Conservation (phyloP, 2,329 filamentous ascomycete species). For the Beauveria australis region DNA sequence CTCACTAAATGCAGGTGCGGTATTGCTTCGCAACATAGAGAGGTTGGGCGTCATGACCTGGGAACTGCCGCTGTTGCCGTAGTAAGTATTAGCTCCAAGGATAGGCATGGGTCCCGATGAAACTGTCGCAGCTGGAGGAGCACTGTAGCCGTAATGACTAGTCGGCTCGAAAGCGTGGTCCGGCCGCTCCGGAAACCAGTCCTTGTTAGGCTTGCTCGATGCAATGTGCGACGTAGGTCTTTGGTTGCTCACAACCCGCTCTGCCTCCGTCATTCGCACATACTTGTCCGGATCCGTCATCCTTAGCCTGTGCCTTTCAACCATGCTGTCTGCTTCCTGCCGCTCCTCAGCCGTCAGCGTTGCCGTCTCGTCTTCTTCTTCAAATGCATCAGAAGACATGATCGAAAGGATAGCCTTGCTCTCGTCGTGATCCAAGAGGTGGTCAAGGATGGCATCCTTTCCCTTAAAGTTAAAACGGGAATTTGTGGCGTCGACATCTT, state of each 20-base stretch:
- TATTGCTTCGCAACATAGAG: constrained; percentile 10
- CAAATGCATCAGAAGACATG: constrained; percentile 63
- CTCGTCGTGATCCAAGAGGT: constrained; percentile 31
- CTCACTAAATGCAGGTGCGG: neutral
- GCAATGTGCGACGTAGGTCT: neutral
- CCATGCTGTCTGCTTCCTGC: constrained; percentile 40
- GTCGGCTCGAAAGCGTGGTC: neutral
- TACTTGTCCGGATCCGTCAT: constrained; percentile 26
- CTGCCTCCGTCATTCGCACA: constrained; percentile 14
- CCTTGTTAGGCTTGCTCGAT: constrained; percentile 4
- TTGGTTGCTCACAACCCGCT: neutral
- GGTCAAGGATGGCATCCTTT: constrained; percentile 55
- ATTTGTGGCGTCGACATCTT: constrained; percentile 32
- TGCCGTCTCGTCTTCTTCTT: constrained; percentile 53
- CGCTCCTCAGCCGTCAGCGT: constrained; percentile 53
- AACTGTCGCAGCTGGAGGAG: neutral
- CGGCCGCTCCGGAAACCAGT: neutral
- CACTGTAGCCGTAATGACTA: neutral
- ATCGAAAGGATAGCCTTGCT: constrained; percentile 44
- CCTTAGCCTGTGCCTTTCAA: constrained; percentile 25
- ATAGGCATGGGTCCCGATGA: neutral
- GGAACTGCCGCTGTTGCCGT: neutral
- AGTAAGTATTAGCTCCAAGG: neutral
- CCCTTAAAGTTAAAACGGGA: constrained; percentile 42
- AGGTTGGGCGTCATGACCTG: neutral